These are phyloP conservation scores for Lumnitzera littorea DNA, from an alignment of 345 rosid genomes.

Conservation along the genomic window DNA sequence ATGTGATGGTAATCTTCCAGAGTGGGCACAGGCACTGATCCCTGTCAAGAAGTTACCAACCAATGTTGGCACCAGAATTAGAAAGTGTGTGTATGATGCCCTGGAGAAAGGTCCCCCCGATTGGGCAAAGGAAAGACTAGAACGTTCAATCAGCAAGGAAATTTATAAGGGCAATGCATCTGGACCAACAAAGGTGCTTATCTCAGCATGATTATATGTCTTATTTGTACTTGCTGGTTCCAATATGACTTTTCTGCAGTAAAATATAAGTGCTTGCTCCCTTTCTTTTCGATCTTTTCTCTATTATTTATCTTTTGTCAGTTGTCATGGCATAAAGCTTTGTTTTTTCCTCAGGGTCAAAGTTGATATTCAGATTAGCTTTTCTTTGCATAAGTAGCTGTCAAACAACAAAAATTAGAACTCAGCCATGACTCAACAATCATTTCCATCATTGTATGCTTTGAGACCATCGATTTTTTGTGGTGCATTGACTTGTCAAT, in stretches of 20 bases:
- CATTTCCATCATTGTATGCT: too few species aligned
- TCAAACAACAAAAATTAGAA: too few species aligned
- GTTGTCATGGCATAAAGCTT: too few species aligned
- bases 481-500: too few species aligned
- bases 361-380: too few species aligned
- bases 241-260: neutral
- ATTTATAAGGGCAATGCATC: slow-evolving; percentile 99
- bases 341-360: too few species aligned
- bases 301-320: too few species aligned
- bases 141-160: slow-evolving; percentile 91
- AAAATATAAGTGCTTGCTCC: too few species aligned
- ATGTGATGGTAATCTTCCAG: slow-evolving; percentile 57
- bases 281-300: too few species aligned
- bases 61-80: slow-evolving; percentile 96
- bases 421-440: too few species aligned
- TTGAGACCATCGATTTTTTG: too few species aligned
- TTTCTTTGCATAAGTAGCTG: too few species aligned
- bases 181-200: slow-evolving; percentile 91
- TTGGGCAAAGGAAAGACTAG: slow-evolving; percentile 82
- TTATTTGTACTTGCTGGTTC: neutral
- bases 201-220: slow-evolving; percentile 10
- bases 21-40: slow-evolving; percentile 75
- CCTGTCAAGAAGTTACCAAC: slow-evolving; percentile 97
- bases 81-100: slow-evolving; percentile 86
- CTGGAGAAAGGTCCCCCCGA: slow-evolving; percentile 78